phyloP scores from a whole-genome alignment of 371 early-diverging fungal species.

The Coemansia sp. region DNA sequence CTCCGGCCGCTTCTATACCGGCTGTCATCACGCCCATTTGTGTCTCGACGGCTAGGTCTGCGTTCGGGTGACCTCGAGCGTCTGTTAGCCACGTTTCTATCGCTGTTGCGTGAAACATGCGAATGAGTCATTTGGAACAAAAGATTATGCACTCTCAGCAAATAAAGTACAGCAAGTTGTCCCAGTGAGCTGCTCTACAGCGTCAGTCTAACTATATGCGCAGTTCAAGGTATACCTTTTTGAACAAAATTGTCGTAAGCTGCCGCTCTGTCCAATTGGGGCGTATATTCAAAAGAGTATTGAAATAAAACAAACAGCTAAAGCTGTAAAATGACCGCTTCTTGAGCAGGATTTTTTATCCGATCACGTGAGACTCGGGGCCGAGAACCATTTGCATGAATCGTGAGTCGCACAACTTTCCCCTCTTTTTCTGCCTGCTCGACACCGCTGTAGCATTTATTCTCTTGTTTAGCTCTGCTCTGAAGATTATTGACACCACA shows the following conservation, averaged over 20 bases:
- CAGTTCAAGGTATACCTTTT: constrained; percentile 11
- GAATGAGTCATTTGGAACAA: constrained; percentile 33
- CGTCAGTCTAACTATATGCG: neutral
- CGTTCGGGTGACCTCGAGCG: constrained; percentile 26
- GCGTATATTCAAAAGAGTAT: neutral
- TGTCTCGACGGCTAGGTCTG: neutral
- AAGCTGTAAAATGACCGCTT: neutral
- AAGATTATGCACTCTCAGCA: neutral
- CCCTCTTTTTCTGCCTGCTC: neutral
- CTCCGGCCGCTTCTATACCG: constrained; percentile 4
- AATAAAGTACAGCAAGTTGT: neutral
- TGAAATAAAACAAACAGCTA: neutral
- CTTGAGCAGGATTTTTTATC: neutral
- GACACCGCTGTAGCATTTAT: neutral
- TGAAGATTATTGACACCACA: neutral
- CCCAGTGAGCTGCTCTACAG: too few relatives aligned
- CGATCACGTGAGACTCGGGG: neutral
- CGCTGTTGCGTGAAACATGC: constrained; percentile 26
- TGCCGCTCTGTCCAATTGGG: neutral
- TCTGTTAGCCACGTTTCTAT: constrained; percentile 20
- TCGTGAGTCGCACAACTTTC: neutral
- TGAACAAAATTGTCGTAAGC: neutral
- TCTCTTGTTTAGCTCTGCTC: neutral
- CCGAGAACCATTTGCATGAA: neutral
- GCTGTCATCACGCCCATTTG: neutral